These are phyloP conservation scores for Globisporangium iwayamae DNA, from an alignment of 352 stramenopile species.

Conservation along the genomic window DNA sequence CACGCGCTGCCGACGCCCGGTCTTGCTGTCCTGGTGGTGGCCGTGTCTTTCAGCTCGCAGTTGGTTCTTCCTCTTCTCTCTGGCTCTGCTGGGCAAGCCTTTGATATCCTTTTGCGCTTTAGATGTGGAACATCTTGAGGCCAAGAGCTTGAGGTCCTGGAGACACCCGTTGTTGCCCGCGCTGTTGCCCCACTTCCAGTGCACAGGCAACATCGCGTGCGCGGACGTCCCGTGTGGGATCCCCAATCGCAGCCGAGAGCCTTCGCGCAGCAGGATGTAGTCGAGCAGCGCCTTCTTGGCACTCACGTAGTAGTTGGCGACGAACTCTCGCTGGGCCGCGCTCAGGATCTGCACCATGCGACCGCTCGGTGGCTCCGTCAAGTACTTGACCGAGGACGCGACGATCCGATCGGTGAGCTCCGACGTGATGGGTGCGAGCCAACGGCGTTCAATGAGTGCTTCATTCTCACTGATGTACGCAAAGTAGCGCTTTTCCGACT, in stretches of 20 bases:
- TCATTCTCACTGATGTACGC: slow-evolving; percentile 39
- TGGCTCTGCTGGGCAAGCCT: not conserved
- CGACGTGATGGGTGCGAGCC: slow-evolving; percentile 32
- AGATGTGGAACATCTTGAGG: not conserved
- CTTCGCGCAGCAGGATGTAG: slow-evolving; percentile 51
- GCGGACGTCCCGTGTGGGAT: slow-evolving; percentile 46
- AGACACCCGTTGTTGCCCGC: slow-evolving; percentile 46
- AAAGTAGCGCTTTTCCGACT: slow-evolving; percentile 56
- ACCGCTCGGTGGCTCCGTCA: slow-evolving; percentile 24
- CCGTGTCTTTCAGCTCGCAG: not conserved
- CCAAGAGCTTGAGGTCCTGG: slow-evolving; percentile 45
- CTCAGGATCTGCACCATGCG: slow-evolving; percentile 44
- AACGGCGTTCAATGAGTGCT: slow-evolving; percentile 35
- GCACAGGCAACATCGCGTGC: slow-evolving; percentile 35
- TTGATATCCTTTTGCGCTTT: not conserved
- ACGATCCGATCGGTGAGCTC: slow-evolving; percentile 42
- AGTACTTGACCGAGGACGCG: slow-evolving; percentile 48
- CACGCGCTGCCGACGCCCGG: slow-evolving; percentile 30
- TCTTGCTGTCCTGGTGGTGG: slow-evolving; percentile 20
- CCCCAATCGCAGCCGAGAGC: slow-evolving; percentile 38
- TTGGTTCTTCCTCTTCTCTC: not conserved
- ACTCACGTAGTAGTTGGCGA: slow-evolving; percentile 58
- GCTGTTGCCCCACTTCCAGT: slow-evolving; percentile 72
- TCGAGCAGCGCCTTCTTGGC: slow-evolving; percentile 76
- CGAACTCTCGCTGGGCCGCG: slow-evolving; percentile 38